Conservation (phyloP, 2,329 filamentous ascomycete genomes). For the Tolypocladium album region DNA sequence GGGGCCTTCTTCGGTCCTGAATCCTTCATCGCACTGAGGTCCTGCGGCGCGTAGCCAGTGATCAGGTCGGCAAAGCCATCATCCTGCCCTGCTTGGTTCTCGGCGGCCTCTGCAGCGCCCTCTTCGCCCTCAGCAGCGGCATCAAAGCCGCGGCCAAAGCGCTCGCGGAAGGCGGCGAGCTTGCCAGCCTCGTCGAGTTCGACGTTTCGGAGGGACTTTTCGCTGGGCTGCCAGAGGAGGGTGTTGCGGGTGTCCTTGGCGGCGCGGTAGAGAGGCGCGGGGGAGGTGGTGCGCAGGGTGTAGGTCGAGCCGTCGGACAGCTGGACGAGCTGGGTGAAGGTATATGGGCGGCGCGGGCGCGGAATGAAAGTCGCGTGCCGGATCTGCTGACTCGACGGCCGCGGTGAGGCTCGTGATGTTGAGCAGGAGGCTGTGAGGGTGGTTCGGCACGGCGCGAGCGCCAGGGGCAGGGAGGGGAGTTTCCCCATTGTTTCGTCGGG, state of each 20-base stretch:
- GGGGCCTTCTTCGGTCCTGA: conserved; percentile 29
- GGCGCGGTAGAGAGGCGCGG: conserved; percentile 45
- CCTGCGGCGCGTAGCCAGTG: conserved; percentile 33
- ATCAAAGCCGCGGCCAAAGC: conserved; percentile 82
- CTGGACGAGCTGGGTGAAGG: conserved; percentile 92
- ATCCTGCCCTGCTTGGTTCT: conserved; percentile 12
- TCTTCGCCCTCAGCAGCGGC: conserved; percentile 26
- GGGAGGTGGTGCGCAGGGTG: conserved; percentile 67
- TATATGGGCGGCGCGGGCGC: conserved; percentile 86
- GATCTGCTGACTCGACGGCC: conserved; percentile 21
- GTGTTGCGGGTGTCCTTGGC: conserved; percentile 84
- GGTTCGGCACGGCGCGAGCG: conserved; percentile 17
- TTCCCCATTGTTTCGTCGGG: conserved; percentile 15
- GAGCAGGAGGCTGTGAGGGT: background rate
- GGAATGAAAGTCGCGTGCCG: conserved; percentile 77
- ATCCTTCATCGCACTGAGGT: conserved; percentile 22
- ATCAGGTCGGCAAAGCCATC: conserved; percentile 39
- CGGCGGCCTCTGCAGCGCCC: conserved; percentile 15
- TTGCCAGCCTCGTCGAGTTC: conserved; percentile 93
- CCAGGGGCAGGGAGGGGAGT: conserved; percentile 14
- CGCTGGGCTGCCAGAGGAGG: conserved; percentile 80
- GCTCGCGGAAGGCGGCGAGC: conserved; percentile 71
- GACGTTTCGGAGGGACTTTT: conserved; percentile 70
- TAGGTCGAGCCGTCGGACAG: conserved; percentile 85
- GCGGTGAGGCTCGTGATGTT: conserved; percentile 1